A percentile compares a stretch with the other conserved stretches of the same genome.
These are phyloP conservation scores for Chaetomium cochliodes DNA, from an alignment of 495 filamentous ascomycete species.

Conservation along the genomic window DNA sequence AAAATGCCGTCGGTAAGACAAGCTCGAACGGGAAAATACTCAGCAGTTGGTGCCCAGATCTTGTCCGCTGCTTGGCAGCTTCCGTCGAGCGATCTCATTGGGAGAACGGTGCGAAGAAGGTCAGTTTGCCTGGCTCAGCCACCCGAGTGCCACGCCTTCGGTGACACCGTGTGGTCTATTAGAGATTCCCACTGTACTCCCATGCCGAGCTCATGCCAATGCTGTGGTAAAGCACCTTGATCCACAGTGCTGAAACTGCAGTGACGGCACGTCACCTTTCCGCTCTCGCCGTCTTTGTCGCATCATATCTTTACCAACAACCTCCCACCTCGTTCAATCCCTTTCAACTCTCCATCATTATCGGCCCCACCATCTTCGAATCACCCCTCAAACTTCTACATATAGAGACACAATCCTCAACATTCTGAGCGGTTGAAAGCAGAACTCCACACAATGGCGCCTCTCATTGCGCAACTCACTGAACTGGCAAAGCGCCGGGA, in stretches of 20 bases:
- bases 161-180: not conserved
- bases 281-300: not conserved
- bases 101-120: not conserved
- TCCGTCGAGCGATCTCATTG: slow-evolving; percentile 13
- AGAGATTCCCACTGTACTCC: slow-evolving; percentile 2
- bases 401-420: too few species aligned
- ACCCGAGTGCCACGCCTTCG: slow-evolving; percentile 1
- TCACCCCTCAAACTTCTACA: not conserved
- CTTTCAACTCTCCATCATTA: not conserved
- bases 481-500: slow-evolving; percentile 23
- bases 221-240: not conserved
- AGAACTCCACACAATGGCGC: slow-evolving; percentile 21
- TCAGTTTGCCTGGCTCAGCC: slow-evolving; percentile 13
- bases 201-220: not conserved
- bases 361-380: slow-evolving; percentile 4
- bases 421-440: not conserved
- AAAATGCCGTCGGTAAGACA: not conserved
- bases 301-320: slow-evolving; percentile 8
- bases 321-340: not conserved
- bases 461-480: slow-evolving; percentile 21
- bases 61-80: slow-evolving; percentile 6
- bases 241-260: slow-evolving; percentile 24
- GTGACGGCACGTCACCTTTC: slow-evolving; percentile 17
- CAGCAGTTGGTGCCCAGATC: not conserved
- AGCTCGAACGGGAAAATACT: not conserved